Conservation (phyloP, 2,329 filamentous ascomycete species). For the Monilinia aucupariae region DNA sequence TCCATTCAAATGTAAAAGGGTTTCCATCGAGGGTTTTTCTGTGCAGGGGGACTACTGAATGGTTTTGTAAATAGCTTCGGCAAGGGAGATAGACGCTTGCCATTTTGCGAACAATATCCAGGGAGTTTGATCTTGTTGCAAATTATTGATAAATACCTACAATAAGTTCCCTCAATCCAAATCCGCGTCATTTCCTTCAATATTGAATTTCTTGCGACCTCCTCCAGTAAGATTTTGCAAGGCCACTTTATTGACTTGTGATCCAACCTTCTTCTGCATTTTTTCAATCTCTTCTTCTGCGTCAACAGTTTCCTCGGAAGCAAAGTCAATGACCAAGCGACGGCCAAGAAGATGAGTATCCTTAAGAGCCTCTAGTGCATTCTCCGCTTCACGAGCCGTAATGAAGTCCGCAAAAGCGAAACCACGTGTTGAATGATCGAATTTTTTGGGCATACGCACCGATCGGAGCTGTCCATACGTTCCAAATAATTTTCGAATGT, state of each 20-base stretch:
- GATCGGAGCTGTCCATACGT: slow-evolving; percentile 89
- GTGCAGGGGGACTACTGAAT: slow-evolving; percentile 13
- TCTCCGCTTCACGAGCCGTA: slow-evolving; percentile 80
- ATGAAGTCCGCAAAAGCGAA: slow-evolving; percentile 98
- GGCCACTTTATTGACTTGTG: slow-evolving; percentile 84
- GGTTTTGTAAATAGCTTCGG: slow-evolving; percentile 2
- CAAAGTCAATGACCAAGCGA: slow-evolving; percentile 85
- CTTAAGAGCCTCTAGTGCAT: slow-evolving; percentile 83
- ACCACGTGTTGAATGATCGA: slow-evolving; percentile 79
- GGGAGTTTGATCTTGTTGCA: slow-evolving; percentile 15
- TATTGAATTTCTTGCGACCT: slow-evolving; percentile 82
- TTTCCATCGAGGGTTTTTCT: slow-evolving; percentile 4
- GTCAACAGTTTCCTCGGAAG: slow-evolving; percentile 80
- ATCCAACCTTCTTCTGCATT: slow-evolving; percentile 93
- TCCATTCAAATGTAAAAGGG: slow-evolving; percentile 13
- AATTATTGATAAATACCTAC: slow-evolving; percentile 25
- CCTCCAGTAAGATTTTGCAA: slow-evolving; percentile 80
- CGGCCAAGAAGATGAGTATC: slow-evolving; percentile 92
- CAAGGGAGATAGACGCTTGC: slow-evolving; percentile 19
- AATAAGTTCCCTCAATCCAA: slow-evolving; percentile 37
- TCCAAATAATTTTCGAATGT: slow-evolving; percentile 77
- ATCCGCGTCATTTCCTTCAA: slow-evolving; percentile 61
- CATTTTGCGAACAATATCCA: slow-evolving; percentile 16
- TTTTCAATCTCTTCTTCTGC: slow-evolving; percentile 93
- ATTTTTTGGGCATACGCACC: slow-evolving; percentile 91